phyloP scores from a whole-genome alignment of 805 yeast genomes.

The Naumovozyma baii region DNA sequence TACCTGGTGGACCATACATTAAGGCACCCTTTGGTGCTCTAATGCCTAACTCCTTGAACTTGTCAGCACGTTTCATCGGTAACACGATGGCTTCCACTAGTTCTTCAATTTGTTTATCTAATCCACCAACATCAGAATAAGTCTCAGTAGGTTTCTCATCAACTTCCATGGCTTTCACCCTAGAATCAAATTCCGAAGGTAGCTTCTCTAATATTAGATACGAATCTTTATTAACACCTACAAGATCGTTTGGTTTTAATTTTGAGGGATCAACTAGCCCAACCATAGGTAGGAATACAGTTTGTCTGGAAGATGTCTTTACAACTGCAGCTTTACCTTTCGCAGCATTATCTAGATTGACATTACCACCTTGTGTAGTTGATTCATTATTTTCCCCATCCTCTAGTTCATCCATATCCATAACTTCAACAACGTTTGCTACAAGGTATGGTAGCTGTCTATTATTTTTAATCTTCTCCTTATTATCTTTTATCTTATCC shows the following conservation, averaged over 20 bases:
- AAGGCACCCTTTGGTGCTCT: conserved; percentile 97
- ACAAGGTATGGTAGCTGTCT: conserved; percentile 92
- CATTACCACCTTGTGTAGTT: conserved; percentile 85
- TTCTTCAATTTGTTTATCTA: conserved; percentile 97
- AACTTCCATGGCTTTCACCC: conserved; percentile 99
- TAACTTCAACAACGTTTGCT: conserved; percentile 89
- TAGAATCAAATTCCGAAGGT: conserved; percentile 94
- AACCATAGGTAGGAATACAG: conserved; percentile 89
- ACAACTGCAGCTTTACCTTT: conserved; percentile 96
- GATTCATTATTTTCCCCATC: conserved; percentile 47
- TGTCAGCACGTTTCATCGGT: conserved; percentile 97
- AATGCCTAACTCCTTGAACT: conserved; percentile 87
- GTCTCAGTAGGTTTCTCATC: conserved; percentile 98
- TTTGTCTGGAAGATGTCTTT: conserved; percentile 94
- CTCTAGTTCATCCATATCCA: conserved; percentile 78
- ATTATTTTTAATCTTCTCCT: conserved; percentile 90
- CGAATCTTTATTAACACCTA: conserved; percentile 96
- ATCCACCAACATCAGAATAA: conserved; percentile 94
- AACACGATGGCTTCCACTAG: conserved; percentile 95
- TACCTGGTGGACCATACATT: conserved; percentile 99
- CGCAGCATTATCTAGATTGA: conserved; percentile 83
- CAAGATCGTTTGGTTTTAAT: conserved; percentile 95
- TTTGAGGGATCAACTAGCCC: conserved; percentile 87
- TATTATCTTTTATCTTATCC: conserved; percentile 90
- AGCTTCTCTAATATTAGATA: conserved; percentile 85